Conservation (phyloP, 176 grass and related monocot genomes). For the Dactylis glomerata region DNA sequence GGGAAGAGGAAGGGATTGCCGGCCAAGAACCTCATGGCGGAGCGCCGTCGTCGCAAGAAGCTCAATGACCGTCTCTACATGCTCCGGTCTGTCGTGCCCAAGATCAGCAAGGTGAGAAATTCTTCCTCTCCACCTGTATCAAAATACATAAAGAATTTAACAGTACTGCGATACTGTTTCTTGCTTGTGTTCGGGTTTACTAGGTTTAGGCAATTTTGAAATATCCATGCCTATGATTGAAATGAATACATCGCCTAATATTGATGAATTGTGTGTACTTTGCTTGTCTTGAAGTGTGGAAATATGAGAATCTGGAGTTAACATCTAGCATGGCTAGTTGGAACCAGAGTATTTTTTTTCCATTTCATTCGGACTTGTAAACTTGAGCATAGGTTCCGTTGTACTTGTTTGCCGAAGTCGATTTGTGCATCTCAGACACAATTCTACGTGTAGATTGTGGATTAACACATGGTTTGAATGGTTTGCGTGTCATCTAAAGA, state of each 20-base stretch:
- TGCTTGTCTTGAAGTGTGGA: background rate
- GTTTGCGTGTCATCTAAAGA: background rate
- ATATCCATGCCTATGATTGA: background rate
- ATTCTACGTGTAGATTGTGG: background rate
- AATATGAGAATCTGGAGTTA: background rate
- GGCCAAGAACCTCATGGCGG: constrained; percentile 98
- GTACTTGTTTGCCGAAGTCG: background rate
- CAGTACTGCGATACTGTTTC: background rate
- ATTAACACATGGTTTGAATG: background rate
- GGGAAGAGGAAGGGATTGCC: constrained; percentile 96
- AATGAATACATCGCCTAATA: background rate
- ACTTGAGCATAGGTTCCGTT: background rate
- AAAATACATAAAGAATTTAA: background rate
- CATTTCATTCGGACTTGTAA: background rate
- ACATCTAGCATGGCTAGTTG: background rate
- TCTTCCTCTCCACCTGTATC: background rate
- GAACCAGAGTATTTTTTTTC: background rate
- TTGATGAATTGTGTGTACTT: background rate
- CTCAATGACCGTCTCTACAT: constrained; percentile 99
- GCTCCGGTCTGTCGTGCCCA: constrained; percentile 95
- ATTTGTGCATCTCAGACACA: background rate
- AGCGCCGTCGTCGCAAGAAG: constrained; percentile 95
- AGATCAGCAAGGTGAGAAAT: constrained; percentile 97
- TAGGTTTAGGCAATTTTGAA: background rate
- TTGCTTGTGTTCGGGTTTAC: background rate